Evolutionary conservation across 2,329 filamentous ascomycete genomes (phyloP).

Genomic region (Hymenoscyphus infarciens): DNA sequence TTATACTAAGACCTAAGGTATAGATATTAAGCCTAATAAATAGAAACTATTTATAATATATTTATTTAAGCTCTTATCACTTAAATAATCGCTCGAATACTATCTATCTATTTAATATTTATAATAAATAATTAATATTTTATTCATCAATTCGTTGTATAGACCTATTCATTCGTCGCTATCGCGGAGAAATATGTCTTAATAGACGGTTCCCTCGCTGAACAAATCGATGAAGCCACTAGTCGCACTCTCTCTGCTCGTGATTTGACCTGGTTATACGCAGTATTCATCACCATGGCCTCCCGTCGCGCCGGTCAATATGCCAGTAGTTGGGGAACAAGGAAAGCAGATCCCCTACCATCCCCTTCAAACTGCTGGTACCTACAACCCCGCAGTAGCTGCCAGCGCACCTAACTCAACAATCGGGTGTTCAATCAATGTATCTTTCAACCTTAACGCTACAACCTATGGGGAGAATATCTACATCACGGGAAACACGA

Average conservation of each 20-base stretch:
- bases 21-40: no score
- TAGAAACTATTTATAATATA: no score
- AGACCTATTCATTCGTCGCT: constrained; percentile 49
- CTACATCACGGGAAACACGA: constrained; percentile 42
- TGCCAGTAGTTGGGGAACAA: constrained; percentile 52
- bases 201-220: constrained; percentile 57
- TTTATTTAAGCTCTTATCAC: no score
- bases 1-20: no score
- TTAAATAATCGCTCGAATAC: no score
- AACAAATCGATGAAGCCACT: constrained; percentile 59
- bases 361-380: constrained; percentile 46
- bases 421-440: constrained; percentile 31
- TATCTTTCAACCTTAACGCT: constrained; percentile 46
- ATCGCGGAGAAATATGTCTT: constrained; percentile 49
- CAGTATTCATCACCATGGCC: constrained; percentile 60
- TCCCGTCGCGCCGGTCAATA: constrained; percentile 52
- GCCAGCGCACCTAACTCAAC: constrained; percentile 38
- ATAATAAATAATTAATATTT: no score
- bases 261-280: constrained; percentile 73
- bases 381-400: constrained; percentile 48
- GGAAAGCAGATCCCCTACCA: constrained; percentile 37
- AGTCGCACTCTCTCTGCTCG: constrained; percentile 56
- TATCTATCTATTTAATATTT: no score
- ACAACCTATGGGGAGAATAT: constrained; percentile 47
- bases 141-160: no score